These are phyloP conservation scores for Akebia trifoliata DNA, from an alignment of 164 flowering plant genomes.

Conservation along the genomic window DNA sequence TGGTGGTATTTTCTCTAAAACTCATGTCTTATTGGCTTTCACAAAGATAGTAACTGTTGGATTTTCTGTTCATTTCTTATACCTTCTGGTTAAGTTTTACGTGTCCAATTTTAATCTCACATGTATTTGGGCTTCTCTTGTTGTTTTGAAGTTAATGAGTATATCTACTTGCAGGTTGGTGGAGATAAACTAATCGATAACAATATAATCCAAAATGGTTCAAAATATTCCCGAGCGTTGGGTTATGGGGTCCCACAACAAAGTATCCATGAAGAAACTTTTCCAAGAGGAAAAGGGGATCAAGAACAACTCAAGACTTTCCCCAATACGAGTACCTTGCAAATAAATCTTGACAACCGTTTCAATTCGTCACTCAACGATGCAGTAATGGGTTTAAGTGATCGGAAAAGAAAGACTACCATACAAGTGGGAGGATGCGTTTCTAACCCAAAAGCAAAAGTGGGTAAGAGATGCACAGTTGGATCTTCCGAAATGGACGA, in stretches of 20 bases:
- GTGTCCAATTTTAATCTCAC: neutral
- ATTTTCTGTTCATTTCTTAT: neutral
- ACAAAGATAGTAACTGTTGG: neutral
- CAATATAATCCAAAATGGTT: neutral
- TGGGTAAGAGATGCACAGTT: conserved; percentile 16
- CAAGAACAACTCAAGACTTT: conserved; percentile 3
- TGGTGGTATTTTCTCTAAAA: neutral
- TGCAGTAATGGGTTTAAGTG: neutral
- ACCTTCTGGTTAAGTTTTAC: neutral
- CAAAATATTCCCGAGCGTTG: neutral
- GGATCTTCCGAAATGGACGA: conserved; percentile 10
- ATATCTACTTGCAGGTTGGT: conserved; percentile 20
- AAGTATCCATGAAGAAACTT: neutral
- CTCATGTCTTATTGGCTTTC: neutral
- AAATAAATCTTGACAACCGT: neutral
- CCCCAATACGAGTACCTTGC: conserved; percentile 1
- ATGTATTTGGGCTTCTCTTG: neutral
- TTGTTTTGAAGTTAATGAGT: neutral
- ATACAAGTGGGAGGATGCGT: conserved; percentile 2
- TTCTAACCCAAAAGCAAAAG: conserved; percentile 12
- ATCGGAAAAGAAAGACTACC: conserved; percentile 12
- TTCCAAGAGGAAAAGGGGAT: neutral
- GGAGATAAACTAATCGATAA: conserved; percentile 3
- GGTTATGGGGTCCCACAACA: conserved; percentile 1
- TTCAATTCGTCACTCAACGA: conserved; percentile 4